Evolutionary conservation across 768 basidiomycete species (phyloP).

Genomic region (Lentinula detonsa): DNA sequence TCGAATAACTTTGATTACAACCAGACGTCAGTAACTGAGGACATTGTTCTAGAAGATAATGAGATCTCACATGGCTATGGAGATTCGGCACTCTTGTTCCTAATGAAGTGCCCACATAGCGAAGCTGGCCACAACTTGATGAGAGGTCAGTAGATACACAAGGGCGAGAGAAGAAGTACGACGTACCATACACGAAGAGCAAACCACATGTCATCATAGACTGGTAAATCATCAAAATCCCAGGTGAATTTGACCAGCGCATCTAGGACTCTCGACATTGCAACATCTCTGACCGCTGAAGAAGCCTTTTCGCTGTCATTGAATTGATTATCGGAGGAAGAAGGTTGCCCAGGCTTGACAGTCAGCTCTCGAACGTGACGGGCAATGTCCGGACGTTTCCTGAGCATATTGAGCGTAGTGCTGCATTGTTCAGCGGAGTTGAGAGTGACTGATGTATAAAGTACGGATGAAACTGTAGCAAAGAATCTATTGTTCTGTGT

Average conservation of each 20-base stretch:
- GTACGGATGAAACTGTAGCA: slow-evolving; percentile 42
- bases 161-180: background rate
- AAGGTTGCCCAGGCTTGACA: slow-evolving; percentile 33
- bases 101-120: slow-evolving; percentile 55
- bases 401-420: slow-evolving; percentile 63
- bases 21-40: background rate
- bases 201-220: slow-evolving; percentile 74
- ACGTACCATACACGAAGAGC: slow-evolving; percentile 61
- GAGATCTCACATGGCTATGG: slow-evolving; percentile 53
- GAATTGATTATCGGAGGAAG: background rate
- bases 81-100: slow-evolving; percentile 52
- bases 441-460: slow-evolving; percentile 57
- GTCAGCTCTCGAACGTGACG: slow-evolving; percentile 61
- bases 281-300: slow-evolving; percentile 44
- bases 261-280: slow-evolving; percentile 45
- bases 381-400: slow-evolving; percentile 45
- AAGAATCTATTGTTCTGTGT: slow-evolving; percentile 52
- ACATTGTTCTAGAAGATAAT: background rate
- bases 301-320: slow-evolving; percentile 36
- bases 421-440: slow-evolving; percentile 52
- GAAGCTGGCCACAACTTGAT: slow-evolving; percentile 59
- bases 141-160: slow-evolving; percentile 3
- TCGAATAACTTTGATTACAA: slow-evolving; percentile 51
- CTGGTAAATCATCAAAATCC: slow-evolving; percentile 65
- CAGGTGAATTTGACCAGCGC: slow-evolving; percentile 63